Percentiles rank a stretch among this genome's conserved stretches.
Conservation (phyloP, 805 yeast genomes). For the Starmerella asiatica region DNA sequence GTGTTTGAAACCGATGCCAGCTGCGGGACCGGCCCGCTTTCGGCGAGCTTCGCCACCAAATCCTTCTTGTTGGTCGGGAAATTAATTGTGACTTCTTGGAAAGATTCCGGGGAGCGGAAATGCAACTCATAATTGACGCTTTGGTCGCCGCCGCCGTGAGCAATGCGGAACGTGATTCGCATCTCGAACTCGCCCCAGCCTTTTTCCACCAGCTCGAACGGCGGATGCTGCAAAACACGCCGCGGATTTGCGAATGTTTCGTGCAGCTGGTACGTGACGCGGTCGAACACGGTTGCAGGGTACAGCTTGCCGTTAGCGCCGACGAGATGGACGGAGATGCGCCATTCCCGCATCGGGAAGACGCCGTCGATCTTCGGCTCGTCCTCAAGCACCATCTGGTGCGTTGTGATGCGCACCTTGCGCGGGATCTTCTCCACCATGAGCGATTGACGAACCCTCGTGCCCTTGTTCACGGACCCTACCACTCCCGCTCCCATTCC, state of each 20-base stretch:
- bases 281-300: conserved; percentile 80
- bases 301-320: conserved; percentile 70
- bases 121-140: conserved; percentile 81
- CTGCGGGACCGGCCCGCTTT: conserved; percentile 71
- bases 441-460: no score
- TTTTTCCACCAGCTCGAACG: conserved; percentile 77
- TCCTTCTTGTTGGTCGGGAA: conserved; percentile 66
- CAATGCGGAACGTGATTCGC: conserved; percentile 58
- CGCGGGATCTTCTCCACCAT: conserved; percentile 46
- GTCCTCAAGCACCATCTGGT: conserved; percentile 68
- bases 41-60: conserved; percentile 57
- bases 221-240: conserved; percentile 65
- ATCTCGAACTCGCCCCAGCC: conserved; percentile 99
- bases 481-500: no score
- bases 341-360: conserved; percentile 92
- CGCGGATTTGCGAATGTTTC: conserved; percentile 89
- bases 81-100: conserved; percentile 59
- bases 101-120: conserved; percentile 63
- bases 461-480: no score
- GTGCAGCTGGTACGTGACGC: conserved; percentile 84
- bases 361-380: conserved; percentile 77
- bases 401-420: conserved; percentile 75
- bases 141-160: conserved; percentile 81
- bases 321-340: conserved; percentile 58
- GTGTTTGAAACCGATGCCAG: background rate